Conservation (phyloP, 2,329 filamentous ascomycete genomes). For the Gnomoniopsis sp. region DNA sequence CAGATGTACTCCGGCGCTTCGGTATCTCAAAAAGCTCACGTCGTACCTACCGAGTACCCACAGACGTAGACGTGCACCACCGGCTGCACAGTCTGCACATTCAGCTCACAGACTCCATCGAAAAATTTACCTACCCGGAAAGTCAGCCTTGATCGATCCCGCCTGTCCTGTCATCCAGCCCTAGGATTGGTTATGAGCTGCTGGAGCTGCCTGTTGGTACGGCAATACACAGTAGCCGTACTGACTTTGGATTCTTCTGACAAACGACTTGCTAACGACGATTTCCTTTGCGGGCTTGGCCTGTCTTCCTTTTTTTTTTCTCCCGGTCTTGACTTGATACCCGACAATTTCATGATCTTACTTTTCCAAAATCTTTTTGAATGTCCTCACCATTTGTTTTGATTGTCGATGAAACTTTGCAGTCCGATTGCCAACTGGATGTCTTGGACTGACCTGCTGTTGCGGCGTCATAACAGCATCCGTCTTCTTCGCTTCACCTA, state of each 20-base stretch:
- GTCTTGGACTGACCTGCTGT: constrained; percentile 7
- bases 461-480: background rate
- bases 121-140: constrained; percentile 18
- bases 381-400: background rate
- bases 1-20: constrained; percentile 18
- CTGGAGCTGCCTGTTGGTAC: constrained; percentile 20
- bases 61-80: constrained; percentile 3
- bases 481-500: constrained; percentile 1
- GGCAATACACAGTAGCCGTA: constrained; percentile 16
- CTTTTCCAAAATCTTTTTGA: constrained; percentile 1
- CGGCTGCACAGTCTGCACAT: constrained; percentile 17
- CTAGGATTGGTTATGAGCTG: constrained; percentile 17
- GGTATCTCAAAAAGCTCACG: constrained; percentile 12
- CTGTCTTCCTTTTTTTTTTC: constrained; percentile 1
- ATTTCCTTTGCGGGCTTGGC: constrained; percentile 17
- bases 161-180: constrained; percentile 14
- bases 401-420: background rate
- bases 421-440: background rate
- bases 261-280: constrained; percentile 15
- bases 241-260: constrained; percentile 15
- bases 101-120: constrained; percentile 18
- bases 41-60: constrained; percentile 8
- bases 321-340: background rate
- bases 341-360: background rate
- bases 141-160: constrained; percentile 17